Evolutionary conservation across 495 filamentous ascomycete genomes (phyloP).

Genomic region (Penicillium taxi): DNA sequence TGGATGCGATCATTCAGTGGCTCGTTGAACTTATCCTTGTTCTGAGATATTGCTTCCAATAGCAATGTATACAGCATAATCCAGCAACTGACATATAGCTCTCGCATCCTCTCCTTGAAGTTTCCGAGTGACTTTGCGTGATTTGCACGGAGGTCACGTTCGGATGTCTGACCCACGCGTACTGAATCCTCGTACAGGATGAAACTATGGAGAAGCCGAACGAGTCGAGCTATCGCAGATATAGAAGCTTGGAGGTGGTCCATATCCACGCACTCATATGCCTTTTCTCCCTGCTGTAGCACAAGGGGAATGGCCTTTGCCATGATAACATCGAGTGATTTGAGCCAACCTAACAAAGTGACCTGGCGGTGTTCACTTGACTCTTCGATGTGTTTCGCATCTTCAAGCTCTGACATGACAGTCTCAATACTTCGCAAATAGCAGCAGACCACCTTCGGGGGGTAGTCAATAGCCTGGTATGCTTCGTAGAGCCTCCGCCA

Average conservation of each 20-base stretch:
- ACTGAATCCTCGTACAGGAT: constrained; percentile 76
- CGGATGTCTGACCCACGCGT: constrained; percentile 56
- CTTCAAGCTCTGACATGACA: constrained; percentile 64
- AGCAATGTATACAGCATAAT: constrained; percentile 67
- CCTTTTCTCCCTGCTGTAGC: constrained; percentile 54
- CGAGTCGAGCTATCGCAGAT: constrained; percentile 55
- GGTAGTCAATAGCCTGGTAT: constrained; percentile 73
- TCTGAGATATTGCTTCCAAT: constrained; percentile 65
- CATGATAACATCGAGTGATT: constrained; percentile 67
- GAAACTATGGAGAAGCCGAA: constrained; percentile 66
- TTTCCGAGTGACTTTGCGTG: constrained; percentile 41
- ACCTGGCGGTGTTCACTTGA: constrained; percentile 54
- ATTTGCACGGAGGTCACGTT: constrained; percentile 31
- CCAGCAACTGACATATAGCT: constrained; percentile 87
- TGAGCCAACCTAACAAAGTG: constrained; percentile 64
- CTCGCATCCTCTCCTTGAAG: constrained; percentile 66
- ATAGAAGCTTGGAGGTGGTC: constrained; percentile 64
- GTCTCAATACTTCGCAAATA: constrained; percentile 76
- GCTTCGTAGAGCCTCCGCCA: constrained; percentile 84
- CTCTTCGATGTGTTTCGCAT: constrained; percentile 51
- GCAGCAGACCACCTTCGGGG: constrained; percentile 79
- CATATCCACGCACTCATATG: constrained; percentile 78
- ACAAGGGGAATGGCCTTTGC: constrained; percentile 54
- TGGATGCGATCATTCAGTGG: constrained; percentile 63
- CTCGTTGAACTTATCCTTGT: constrained; percentile 50